These are phyloP conservation scores for Suillus lakei DNA, from an alignment of 768 basidiomycete genomes.

Conservation along the genomic window DNA sequence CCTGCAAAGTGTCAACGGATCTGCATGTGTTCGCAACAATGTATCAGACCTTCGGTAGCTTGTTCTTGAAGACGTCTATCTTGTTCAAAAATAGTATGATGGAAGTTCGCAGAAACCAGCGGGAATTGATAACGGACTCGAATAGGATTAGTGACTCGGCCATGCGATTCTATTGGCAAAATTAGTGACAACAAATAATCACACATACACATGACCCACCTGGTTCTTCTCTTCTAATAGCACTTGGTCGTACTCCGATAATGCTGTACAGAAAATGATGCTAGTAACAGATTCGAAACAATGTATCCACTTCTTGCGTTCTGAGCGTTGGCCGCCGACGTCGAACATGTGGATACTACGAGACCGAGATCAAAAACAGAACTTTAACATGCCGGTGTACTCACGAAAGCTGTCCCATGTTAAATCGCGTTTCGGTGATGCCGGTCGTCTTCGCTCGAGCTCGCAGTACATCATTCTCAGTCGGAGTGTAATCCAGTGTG, in stretches of 20 bases:
- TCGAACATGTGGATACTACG: slow-evolving; percentile 72
- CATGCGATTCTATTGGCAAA: slow-evolving; percentile 65
- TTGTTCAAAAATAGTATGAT: slow-evolving; percentile 76
- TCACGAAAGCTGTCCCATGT: slow-evolving; percentile 67
- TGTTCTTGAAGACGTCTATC: slow-evolving; percentile 79
- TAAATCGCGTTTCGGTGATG: slow-evolving; percentile 87
- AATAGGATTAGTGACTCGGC: slow-evolving; percentile 75
- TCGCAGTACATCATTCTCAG: slow-evolving; percentile 83
- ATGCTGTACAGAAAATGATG: slow-evolving; percentile 76
- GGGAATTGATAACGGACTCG: slow-evolving; percentile 78
- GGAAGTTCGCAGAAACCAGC: slow-evolving; percentile 71
- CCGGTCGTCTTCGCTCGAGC: slow-evolving; percentile 91
- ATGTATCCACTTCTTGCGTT: slow-evolving; percentile 84
- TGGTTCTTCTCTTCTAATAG: slow-evolving; percentile 58
- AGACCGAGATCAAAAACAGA: neutral
- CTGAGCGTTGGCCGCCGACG: slow-evolving; percentile 79
- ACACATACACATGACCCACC: slow-evolving; percentile 23
- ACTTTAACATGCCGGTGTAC: slow-evolving; percentile 19
- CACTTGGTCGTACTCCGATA: slow-evolving; percentile 80
- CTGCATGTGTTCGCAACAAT: neutral
- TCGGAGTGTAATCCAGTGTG: slow-evolving; percentile 78
- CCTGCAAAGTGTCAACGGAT: slow-evolving; percentile 39
- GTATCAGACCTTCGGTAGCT: slow-evolving; percentile 55
- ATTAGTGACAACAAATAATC: neutral
- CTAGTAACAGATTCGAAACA: slow-evolving; percentile 82